Evolutionary conservation across 176 grass and related monocot genomes (phyloP).

Genomic region (Rhipidocladum racemiflorum): DNA sequence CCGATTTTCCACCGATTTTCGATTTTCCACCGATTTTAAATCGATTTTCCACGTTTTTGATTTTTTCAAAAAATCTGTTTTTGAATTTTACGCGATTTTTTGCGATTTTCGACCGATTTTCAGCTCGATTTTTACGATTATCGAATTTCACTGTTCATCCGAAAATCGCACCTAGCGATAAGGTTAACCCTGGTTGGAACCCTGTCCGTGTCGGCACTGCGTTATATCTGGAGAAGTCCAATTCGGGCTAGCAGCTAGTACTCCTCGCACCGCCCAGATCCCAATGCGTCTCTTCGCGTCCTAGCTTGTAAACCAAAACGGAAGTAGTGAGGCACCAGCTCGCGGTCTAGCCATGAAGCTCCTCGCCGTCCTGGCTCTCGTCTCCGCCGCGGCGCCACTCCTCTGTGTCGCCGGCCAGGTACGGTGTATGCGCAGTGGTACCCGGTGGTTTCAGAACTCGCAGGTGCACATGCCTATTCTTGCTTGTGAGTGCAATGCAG

Average conservation of each 20-base stretch:
- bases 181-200: no score
- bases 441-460: not conserved
- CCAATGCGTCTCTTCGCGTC: constrained; percentile 19
- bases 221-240: constrained; percentile 18
- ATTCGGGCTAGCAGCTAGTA: not conserved
- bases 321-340: no score
- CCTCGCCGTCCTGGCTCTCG: constrained; percentile 38
- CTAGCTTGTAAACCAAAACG: not conserved
- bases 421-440: not conserved
- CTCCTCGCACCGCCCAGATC: constrained; percentile 21
- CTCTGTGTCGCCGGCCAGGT: constrained; percentile 37
- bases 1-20: no score
- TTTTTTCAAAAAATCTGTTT: no score
- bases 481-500: not conserved
- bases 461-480: not conserved
- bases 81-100: no score
- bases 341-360: not conserved
- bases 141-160: no score
- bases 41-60: no score
- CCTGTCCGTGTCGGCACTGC: not conserved
- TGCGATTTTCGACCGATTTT: no score
- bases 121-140: no score
- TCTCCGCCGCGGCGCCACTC: constrained; percentile 11
- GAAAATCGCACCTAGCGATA: no score
- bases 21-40: no score